Evolutionary conservation across 441 rosid species (phyloP), one percentile per base, ranked within the genome.

Genomic region (Breynia disticha): DNA sequence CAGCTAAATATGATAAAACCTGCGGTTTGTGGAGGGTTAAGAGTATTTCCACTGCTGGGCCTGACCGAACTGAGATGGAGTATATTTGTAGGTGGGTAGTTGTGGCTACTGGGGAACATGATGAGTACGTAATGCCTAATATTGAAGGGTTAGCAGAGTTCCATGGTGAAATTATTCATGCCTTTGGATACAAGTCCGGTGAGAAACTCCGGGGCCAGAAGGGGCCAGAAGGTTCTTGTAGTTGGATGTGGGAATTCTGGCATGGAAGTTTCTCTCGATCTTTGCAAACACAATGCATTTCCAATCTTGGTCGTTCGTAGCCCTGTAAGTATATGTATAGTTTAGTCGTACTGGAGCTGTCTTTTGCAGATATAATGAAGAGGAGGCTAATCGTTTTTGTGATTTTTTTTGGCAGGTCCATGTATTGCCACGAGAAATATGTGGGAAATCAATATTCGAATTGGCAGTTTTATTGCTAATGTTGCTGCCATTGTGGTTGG

Each of bases 191-290:
- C 56, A 84, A 80, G 67, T 82, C 89, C 50, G 89, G 89, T 0
- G 67, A 82, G 35, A 68, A 72, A n/a, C 78, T 69, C 58, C 52
- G 62, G 48, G 80, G 76, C 41, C 75, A n/a, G n/a, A n/a, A n/a
- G n/a, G n/a, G n/a, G n/a, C n/a, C n/a, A 84, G 64, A 59, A 63
- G 21, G 87, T 82, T 15, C 72, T 84, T 0, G 89, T 84, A 12
- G 82, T 84, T 4, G 94, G 94, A 5, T 78, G 86, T 54, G 94
- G 94, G 12, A 84, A 84, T 62, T 84, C 94, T 3, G 94, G 89
- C 58, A 80, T 84, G 87, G 94, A 84, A 52, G 65, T 84, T 21
- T 82, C 89, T 50, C 86, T 84, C 43, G 94, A 84, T 54, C 80
- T 84, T 1, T 72, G 80, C 56, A 69, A 85, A 41, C 68, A 85